Evolutionary conservation across 768 basidiomycete genomes (phyloP).

Genomic region (Collybia sordida): DNA sequence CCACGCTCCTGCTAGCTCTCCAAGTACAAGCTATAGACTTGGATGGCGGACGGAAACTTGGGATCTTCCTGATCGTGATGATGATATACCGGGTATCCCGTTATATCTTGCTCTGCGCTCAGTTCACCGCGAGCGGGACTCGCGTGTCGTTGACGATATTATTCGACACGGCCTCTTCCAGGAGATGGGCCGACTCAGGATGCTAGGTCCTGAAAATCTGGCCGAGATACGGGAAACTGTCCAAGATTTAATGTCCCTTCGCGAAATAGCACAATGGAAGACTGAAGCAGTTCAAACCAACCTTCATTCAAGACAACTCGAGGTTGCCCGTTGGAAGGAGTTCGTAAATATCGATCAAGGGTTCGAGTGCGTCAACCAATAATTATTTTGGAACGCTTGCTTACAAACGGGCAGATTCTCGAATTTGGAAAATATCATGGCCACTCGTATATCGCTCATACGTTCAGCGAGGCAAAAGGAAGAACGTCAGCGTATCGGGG

Average conservation of each 20-base stretch:
- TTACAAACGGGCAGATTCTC: conserved; percentile 46
- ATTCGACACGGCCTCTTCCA: conserved; percentile 50
- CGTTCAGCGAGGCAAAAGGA: conserved; percentile 70
- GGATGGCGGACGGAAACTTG: conserved; percentile 96
- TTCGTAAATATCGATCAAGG: conserved; percentile 49
- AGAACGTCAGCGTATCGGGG: conserved; percentile 76
- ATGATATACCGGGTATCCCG: conserved; percentile 48
- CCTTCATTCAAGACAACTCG: conserved; percentile 30
- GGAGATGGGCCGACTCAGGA: conserved; percentile 65
- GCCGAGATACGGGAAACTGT: conserved; percentile 68
- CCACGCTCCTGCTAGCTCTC: conserved; percentile 25
- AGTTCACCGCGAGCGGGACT: conserved; percentile 76
- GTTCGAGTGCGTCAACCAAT: conserved; percentile 60
- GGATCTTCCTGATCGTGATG: conserved; percentile 78
- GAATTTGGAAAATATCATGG: conserved; percentile 74
- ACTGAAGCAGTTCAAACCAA: conserved; percentile 28
- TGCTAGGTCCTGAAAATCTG: conserved; percentile 77
- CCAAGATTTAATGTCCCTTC: conserved; percentile 77
- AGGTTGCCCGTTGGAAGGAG: conserved; percentile 34
- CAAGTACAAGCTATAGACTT: conserved; percentile 68
- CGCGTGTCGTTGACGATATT: conserved; percentile 41
- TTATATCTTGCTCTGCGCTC: conserved; percentile 82
- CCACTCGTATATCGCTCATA: conserved; percentile 80
- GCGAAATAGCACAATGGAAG: conserved; percentile 73
- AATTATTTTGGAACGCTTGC: neutral